These are phyloP conservation scores for Xylariales sp. DNA, from an alignment of 2,329 filamentous ascomycete genomes.

Conservation along the genomic window DNA sequence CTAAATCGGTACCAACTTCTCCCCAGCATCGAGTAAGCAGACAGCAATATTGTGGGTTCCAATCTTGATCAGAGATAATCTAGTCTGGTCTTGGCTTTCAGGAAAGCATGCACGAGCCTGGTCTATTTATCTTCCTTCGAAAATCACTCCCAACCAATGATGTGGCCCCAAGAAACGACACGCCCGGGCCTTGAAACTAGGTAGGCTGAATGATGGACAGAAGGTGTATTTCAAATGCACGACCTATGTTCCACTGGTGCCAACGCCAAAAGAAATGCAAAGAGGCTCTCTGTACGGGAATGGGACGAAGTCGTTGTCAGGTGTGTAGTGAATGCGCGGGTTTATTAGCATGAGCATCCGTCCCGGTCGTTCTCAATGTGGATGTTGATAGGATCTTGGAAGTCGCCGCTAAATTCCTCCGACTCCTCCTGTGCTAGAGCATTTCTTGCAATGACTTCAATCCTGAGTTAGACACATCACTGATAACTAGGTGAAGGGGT, in stretches of 20 bases:
- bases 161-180: neutral
- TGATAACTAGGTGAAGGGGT: neutral
- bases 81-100: no score
- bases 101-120: no score
- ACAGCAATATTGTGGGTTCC: no score
- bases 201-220: conserved; percentile 1
- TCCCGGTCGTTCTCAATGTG: conserved; percentile 91
- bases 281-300: neutral
- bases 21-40: no score
- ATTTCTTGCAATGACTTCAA: conserved; percentile 85
- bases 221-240: conserved; percentile 1
- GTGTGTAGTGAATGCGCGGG: neutral
- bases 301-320: neutral
- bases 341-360: conserved; percentile 78
- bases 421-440: conserved; percentile 95
- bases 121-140: no score
- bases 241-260: conserved; percentile 1
- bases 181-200: conserved; percentile 1
- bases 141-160: neutral
- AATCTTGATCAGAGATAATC: no score
- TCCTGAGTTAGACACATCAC: neutral
- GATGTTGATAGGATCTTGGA: conserved; percentile 97
- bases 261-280: conserved; percentile 6
- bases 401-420: conserved; percentile 95
- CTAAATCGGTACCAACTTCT: no score